Evolutionary conservation across 257 asterid genomes (phyloP), one percentile per base, ranked within the genome.

Genomic region (Solanum peruvianum): DNA sequence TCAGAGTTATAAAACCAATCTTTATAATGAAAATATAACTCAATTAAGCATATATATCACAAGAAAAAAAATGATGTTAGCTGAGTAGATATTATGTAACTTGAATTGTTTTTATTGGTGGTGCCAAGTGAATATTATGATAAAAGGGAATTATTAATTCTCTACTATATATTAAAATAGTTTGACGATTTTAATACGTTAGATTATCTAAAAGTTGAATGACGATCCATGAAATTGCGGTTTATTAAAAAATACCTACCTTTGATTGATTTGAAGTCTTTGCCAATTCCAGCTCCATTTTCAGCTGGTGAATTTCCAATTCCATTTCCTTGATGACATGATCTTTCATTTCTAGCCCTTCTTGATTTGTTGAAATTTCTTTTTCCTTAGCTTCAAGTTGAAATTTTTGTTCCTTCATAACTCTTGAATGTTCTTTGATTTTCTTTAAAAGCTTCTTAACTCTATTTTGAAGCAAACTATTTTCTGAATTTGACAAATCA

Each of bases 401-500:
- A 87, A 83, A 16, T 11, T 62, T 69, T 45, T 89, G 89, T 9
- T 90, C 92, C 85, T 75, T 90, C 49, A 90, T 20, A 49, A 87
- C 72, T 81, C 25, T 67, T 29, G 83, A 83, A 18, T 84, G 85
- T 87, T 89, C 58, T 85, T 67, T 90, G 14, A 12, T 86, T 31
- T 85, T 91, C 90, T 83, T 85, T 81, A 87, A 41, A 42, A 93
- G 92, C 91, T 90, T 93, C 92, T 90, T 91, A 76, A 88, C 91
- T 91, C 87, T 92, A 89, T 85, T 86, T 5, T 73, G 86, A 82
- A 92, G 93, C 91, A 81, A 66, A 87, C 78, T 87, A 86, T 90
- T 92, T 83, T 91, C 95, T 82, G 91, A 91, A 76, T 88, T 90
- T 10, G 91, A 92, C 80, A 49, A 6, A 25, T 88, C 91, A 87